Base-by-base conservation (phyloP, 495 filamentous ascomycete genomes). In the Tuber microsphaerosporum region DNA sequence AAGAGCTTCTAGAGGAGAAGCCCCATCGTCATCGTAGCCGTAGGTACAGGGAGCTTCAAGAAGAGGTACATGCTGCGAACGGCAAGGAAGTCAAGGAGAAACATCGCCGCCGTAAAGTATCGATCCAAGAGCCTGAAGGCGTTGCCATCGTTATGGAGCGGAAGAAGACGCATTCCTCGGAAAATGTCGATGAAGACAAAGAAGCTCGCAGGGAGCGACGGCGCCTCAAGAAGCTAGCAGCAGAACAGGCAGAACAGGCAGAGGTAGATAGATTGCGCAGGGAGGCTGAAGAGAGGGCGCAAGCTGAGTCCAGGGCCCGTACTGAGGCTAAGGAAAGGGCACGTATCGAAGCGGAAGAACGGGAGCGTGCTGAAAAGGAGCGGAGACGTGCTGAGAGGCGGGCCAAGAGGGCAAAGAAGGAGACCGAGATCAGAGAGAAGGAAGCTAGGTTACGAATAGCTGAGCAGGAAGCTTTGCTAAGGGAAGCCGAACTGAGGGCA, bases 1-100 rank as follows among this genome's bases (percentile, higher is more conserved):
- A 75, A 70, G 77, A 75, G 70, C 78, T 76, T 76, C 70, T 73
- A 5, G 77, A 73, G n/a, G 77, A 79, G 46, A 79, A 79, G 61
- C 37, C 43, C 37, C 76, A 45, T 44, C 77, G 77, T 39, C 76
- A 71, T 16, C 77, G 78, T 65, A 79, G 46, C 41, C 77, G 73
- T 34, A 79, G 73, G 70, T 71, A 75, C 77, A 61, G 73, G 22
- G 76, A 75, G n/a, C 37, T 68, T 1, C 71, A 74, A 45, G 70
- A 79, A 37, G 76, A 69, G 37, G 56, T 37, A 48, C 37, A 51
- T 73, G 77, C 56, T 0, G 34, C 56, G 26, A 65, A 74, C 41
- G n/a, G 68, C 42, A 79, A 69, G 39, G 65, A 75, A 34, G 56
- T 65, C 37, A 79, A 75, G 26, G 77, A 79, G 69, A 79, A 71